Evolutionary conservation across 129 eudicot genomes (phyloP), one percentile per base, ranked within the genome.

Genomic region (Flaveria brownii): DNA sequence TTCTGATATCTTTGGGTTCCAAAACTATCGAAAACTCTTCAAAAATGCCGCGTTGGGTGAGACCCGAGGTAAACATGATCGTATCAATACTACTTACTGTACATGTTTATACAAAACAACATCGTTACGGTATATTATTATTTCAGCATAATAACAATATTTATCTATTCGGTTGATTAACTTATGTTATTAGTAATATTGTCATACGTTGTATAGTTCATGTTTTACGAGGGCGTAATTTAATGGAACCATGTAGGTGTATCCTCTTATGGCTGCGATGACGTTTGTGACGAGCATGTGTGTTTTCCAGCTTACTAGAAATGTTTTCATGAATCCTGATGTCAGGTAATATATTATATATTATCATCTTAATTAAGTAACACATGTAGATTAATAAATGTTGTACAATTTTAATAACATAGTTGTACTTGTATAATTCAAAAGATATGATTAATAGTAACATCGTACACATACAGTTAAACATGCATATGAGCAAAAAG

Each of bases 261-360:
- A 93, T 73, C 98, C 98, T 73, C 80, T 93, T 1, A 63, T 93
- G 90, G 98, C 96, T 33, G 98, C 98, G 5, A 90, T 93, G 98
- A 85, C 88, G 4, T 93, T 93, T 68, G 98, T 93, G 26, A 83
- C 89, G 0, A 76, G 88, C 18, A 90, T 93, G 97, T 88, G 95
- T 76, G 73, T 87, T 71, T 93, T 90, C 60, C 97, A 90, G 77
- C 97, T 93, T n/a, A 88, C 97, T 8, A 84, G 98, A 80, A 93
- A 93, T 75, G 25, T 88, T 30, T 61, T 85, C 76, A 64, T 87
- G 78, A 93, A 93, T 72, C 98, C 97, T 25, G 98, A 88, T 60
- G 98, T 93, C 81, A 90, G 97, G 98, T 93, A 83, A 26, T 10
- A 23, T 41, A 7, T 4, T 39, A 10, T n/a, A n/a, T n/a, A n/a